These are phyloP conservation scores for Malus hybrid DNA, from an alignment of 331 rosid genomes.

Conservation along the genomic window DNA sequence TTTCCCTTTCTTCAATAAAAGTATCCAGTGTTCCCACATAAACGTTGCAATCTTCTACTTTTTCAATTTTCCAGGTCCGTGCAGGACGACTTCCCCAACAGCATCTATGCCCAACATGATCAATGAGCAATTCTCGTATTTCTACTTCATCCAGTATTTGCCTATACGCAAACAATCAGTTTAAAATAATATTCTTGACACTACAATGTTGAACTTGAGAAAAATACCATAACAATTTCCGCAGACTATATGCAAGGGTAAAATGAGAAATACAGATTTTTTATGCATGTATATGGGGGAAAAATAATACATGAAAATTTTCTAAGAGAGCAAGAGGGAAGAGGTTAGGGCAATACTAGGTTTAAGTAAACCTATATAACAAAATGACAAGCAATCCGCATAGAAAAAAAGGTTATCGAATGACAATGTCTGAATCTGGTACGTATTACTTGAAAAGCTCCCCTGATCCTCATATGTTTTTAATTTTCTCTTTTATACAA, in stretches of 20 bases:
- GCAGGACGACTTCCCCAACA: constrained; percentile 99
- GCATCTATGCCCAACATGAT: constrained; percentile 92
- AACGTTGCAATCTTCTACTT: constrained; percentile 92
- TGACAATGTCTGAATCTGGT: too few relatives aligned
- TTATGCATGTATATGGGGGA: background rate
- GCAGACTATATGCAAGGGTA: background rate
- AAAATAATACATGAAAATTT: background rate
- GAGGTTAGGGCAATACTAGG: background rate
- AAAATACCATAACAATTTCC: background rate
- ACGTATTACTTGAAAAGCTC: background rate
- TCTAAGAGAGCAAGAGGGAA: background rate
- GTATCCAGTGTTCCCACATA: constrained; percentile 91
- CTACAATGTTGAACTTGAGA: background rate
- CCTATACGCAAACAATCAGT: constrained; percentile 29
- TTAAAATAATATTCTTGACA: background rate
- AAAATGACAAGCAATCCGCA: background rate
- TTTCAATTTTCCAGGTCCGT: constrained; percentile 81
- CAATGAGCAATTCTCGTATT: constrained; percentile 87
- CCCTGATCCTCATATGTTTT: background rate
- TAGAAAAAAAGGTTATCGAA: too few relatives aligned
- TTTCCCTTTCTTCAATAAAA: constrained; percentile 85
- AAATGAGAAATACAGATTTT: background rate
- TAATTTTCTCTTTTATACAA: background rate
- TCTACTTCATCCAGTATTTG: constrained; percentile 84
- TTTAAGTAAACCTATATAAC: background rate